Base-by-base conservation (phyloP, 2,329 filamentous ascomycete species). In the Exophiala oligosperma region DNA sequence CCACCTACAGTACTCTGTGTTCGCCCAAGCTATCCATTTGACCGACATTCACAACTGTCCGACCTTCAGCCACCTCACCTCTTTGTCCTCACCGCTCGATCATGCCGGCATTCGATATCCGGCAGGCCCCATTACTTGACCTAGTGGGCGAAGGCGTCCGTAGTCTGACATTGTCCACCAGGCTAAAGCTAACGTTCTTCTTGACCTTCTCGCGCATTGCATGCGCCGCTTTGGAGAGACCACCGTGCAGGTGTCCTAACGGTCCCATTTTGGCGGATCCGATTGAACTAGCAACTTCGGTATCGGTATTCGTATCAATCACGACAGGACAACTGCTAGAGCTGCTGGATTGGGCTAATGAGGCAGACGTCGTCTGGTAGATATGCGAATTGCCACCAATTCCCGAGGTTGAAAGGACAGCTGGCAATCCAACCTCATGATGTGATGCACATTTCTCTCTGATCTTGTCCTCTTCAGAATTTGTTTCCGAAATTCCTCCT, bases 151-250 rank as follows among this genome's bases (percentile, higher is more conserved):
- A 57, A 2, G 55, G 49, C n/a, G 55, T 57, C 41, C 44, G 35
- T 32, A 57, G 51, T 43, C 55, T 52, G 23, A 57, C 55, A 43
- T 57, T 49, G 11, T 57, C 49, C 6, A 57, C 49, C 4, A 41
- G 49, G 41, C 41, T 51, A 37, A 57, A 57, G n/a, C 23, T 57
- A 41, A 57, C 55, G 11, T 24, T 52, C 41, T 57, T 57, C 32
- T 57, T 53, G 29, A 53, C 55, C 50, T 49, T 57, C 1, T 17
- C 49, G 23, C 49, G 40, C 14, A 57, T n/a, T 24, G 55, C 55
- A 17, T 57, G 55, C 12, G 43, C 49, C 8, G 43, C 55, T 17
- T 14, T 52, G 2, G 55, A 52, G 14, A 57, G 35, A 4, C 37
- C 46, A 40, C 41, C 17, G 12, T 49, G 38, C 3, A 48, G 14